Conservation (phyloP, 306 rosid species). For the Lotus japonicus region DNA sequence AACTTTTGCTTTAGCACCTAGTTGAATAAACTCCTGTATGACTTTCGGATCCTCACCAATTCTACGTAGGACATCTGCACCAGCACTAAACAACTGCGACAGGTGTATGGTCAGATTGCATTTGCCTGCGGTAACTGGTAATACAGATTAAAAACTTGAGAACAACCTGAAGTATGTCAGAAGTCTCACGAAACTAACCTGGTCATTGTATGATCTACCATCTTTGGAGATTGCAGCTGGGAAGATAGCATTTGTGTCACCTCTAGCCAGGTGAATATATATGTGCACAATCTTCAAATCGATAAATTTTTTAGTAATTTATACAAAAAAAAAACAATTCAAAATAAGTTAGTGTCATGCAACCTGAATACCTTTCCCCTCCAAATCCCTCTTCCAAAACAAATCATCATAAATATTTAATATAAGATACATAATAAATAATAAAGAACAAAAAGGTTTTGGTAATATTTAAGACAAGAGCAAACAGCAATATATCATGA, state of each 20-base stretch:
- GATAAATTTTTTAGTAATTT: neutral
- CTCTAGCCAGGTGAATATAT: conserved; percentile 89
- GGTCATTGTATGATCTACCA: conserved; percentile 94
- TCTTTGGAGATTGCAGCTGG: conserved; percentile 95
- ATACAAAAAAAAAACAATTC: neutral
- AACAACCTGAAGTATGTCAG: neutral
- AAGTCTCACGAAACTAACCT: conserved; percentile 41
- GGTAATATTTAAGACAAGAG: too few species aligned
- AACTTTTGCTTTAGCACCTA: conserved; percentile 79
- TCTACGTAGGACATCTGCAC: conserved; percentile 73
- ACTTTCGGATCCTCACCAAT: conserved; percentile 88
- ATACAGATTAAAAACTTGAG: neutral
- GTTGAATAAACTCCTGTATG: conserved; percentile 68
- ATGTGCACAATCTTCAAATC: conserved; percentile 68
- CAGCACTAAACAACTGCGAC: conserved; percentile 83
- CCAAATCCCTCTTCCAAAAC: neutral
- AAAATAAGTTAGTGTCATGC: neutral
- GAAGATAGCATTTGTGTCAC: conserved; percentile 68
- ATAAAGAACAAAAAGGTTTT: too few species aligned
- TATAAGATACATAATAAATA: neutral
- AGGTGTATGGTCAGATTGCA: conserved; percentile 25
- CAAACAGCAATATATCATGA: neutral
- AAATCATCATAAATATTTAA: neutral
- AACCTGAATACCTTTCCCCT: neutral
- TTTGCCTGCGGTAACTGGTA: conserved; percentile 9